These are phyloP conservation scores for Friedmanniomyces simplex DNA, from an alignment of 495 filamentous ascomycete genomes.

Conservation along the genomic window DNA sequence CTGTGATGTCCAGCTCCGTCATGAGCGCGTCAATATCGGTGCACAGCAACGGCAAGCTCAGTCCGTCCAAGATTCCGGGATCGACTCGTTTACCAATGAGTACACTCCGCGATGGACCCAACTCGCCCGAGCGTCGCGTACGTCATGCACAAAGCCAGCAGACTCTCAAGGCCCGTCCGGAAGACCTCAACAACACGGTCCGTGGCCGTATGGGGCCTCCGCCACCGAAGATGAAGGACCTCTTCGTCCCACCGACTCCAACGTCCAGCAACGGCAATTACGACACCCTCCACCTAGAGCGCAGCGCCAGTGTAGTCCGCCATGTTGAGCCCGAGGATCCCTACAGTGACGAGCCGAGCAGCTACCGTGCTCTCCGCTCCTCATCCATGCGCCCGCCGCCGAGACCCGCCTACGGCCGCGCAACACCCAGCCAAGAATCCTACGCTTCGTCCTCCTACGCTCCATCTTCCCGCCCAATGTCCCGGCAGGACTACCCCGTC, in stretches of 20 bases:
- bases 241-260: conserved; percentile 60
- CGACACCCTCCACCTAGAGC: conserved; percentile 25
- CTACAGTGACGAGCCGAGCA: conserved; percentile 62
- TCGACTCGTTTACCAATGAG: conserved; percentile 56
- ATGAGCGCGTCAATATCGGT: conserved; percentile 21
- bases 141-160: conserved; percentile 4
- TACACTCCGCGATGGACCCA: conserved; percentile 69
- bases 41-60: conserved; percentile 33
- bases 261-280: conserved; percentile 22
- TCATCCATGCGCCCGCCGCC: conserved; percentile 34
- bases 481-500: conserved; percentile 8
- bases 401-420: conserved; percentile 33
- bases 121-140: conserved; percentile 63
- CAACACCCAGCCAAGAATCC: conserved; percentile 23
- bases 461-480: conserved; percentile 5
- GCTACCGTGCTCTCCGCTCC: conserved; percentile 40
- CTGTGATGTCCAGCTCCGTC: conserved; percentile 8
- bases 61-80: conserved; percentile 73
- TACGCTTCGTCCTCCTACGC: conserved; percentile 3
- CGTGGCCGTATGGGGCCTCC: conserved; percentile 51
- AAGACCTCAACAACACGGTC: conserved; percentile 39
- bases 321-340: conserved; percentile 75
- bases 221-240: conserved; percentile 83
- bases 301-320: conserved; percentile 63
- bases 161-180: background rate